Evolutionary conservation across 2,329 filamentous ascomycete species (phyloP), one percentile per base, ranked within the genome.

Genomic region (Coniella lustricola): DNA sequence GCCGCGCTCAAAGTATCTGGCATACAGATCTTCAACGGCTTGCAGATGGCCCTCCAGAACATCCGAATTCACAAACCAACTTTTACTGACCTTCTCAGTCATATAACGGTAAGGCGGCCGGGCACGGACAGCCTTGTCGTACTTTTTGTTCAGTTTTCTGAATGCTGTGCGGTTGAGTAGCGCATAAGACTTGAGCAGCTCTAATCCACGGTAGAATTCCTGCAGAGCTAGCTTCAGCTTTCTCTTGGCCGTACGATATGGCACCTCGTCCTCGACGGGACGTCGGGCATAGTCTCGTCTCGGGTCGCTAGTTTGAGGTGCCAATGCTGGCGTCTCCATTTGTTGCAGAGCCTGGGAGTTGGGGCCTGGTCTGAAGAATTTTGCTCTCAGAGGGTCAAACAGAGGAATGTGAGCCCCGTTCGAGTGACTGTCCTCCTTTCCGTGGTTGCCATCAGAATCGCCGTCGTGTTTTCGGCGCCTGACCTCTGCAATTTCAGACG

Each of bases 71-170:
- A 96, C 91, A 60, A 98, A 98, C 76, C 87, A 89, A 1, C 90
- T 79, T 54, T 85, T 84, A 69, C 88, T 91, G 58, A 98, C 90
- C 62, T 91, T 91, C 57, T 96, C 90, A 29, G 84, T 84, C 79
- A 96, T 87, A 65, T 91, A 97, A 22, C 85, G 79, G 61, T 86
- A 77, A 0, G 84, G 77, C 0, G 88, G 88, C 10, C 85, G 79
- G 35, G 89, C 84, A 57, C 90, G 81, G 49, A 90, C 81, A 2
- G 85, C 81, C 69, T 97, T 98, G 73, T 97, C 90, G 63, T 94
- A 97, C 67, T 98, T 98, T 66, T 98, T 98, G 68, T 95, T 96
- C 62, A 98, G 89, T 66, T 98, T 98, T 29, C 90, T 84, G 61
- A 97, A 97, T 0, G 90, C 93, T 0, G 89, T 95, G 42, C 89